Evolutionary conservation across 2,329 filamentous ascomycete species (phyloP), one percentile per base, ranked within the genome.

Genomic region (Xylariomycetidae sp.): DNA sequence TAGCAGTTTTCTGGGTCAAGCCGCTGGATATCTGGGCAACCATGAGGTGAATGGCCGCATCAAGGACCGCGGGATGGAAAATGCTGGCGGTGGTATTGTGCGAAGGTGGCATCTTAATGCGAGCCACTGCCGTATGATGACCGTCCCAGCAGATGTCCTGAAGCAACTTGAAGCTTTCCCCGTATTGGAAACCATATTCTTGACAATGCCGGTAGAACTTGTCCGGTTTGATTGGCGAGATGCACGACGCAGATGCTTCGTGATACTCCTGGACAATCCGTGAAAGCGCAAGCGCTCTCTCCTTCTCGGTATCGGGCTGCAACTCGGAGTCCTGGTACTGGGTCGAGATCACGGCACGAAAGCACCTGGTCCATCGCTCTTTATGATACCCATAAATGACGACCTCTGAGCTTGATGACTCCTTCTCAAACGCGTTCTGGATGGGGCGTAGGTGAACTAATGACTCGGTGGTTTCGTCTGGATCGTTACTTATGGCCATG

Each of bases 401-500:
- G 9, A 49, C 31, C 14, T 48, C 39, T 18, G 31, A 52, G 39
- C 36, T 38, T 4, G 31, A 27, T 10, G 31, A 19, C 8, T 45
- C 31, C 10, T 42, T 36, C 15, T 39, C 35, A 17, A 31, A 17
- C 11, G 34, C 5, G 16, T 38, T 30, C 29, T 31, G 38, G 8
- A 47, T 22, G 5, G 39, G 47, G 11, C 28, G 38, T n/a, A 53
- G 35, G 14, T 47, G 42, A 3, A 52, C 22, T n/a, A 44, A 20
- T 2, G 37, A 46, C 40, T 58, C 36, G 1, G 33, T 36, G 3
- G 5, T 9, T 2, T 27, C 16, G 5, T 33, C 19, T 2, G 6
- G 3, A 2, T 16, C 16, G 4, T 37, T 16, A 6, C 11, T n/a
- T 3, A 41, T 20, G 4, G 10, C 14, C 2, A 38, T 28, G 1